phyloP scores from a whole-genome alignment of 2,329 filamentous ascomycete genomes.

The Escovopsis sp. region DNA sequence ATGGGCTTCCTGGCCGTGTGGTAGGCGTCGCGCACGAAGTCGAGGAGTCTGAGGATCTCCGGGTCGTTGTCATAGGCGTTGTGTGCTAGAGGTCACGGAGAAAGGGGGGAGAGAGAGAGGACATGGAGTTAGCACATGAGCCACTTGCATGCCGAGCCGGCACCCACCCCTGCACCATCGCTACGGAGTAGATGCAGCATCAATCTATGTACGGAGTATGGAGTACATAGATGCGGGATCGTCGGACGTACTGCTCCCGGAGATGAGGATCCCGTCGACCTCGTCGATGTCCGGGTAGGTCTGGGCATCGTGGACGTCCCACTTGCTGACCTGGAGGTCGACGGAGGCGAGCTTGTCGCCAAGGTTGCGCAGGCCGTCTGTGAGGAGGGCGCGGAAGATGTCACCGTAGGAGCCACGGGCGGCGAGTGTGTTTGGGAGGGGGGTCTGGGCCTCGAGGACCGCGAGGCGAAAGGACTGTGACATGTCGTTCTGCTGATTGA shows the following conservation, averaged over 20 bases:
- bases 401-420: slow-evolving; percentile 17
- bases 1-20: slow-evolving; percentile 17
- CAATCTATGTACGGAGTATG: background rate
- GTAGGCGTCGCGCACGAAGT: slow-evolving; percentile 17
- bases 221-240: background rate
- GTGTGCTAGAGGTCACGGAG: slow-evolving; percentile 11
- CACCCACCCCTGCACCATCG: no score
- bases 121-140: background rate
- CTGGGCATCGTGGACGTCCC: slow-evolving; percentile 16
- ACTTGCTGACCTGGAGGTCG: slow-evolving; percentile 14
- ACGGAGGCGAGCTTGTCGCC: slow-evolving; percentile 8
- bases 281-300: slow-evolving; percentile 14
- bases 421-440: slow-evolving; percentile 13
- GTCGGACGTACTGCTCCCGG: slow-evolving; percentile 18
- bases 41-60: slow-evolving; percentile 26
- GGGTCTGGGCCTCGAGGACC: slow-evolving; percentile 19
- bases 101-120: no score
- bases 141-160: background rate
- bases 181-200: no score
- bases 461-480: slow-evolving; percentile 5
- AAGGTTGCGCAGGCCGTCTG: slow-evolving; percentile 12
- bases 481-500: background rate
- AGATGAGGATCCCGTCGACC: slow-evolving; percentile 17
- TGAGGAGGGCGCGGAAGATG: slow-evolving; percentile 16
- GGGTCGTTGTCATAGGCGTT: slow-evolving; percentile 23